Evolutionary conservation across 176 grass and related monocot genomes (phyloP), one percentile per base, ranked within the genome.

Genomic region (Paspalum notatum): DNA sequence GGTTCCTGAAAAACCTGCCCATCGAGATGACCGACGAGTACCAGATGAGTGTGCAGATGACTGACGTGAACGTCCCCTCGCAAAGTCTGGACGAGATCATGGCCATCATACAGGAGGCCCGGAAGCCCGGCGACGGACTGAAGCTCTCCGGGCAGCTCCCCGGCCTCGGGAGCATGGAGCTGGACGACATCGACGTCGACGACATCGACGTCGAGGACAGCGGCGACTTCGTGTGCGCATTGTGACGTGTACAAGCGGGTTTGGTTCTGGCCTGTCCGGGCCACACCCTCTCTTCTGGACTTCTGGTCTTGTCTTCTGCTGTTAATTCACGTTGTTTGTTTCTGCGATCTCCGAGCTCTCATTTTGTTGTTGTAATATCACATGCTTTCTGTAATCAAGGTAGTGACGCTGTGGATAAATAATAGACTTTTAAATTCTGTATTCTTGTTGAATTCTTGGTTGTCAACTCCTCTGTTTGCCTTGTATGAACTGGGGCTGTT

Each of bases 1-100:
- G 97, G 97, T 99, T 99, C 80, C 78, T 93, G 60, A 93, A 93
- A 87, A 99, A 99, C 72, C 86, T 99, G 58, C 97, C 97, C 0
- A 81, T 99, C 38, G 97, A 99, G 87, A 91, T 99, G 81, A 91
- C 89, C 0, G 97, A 99, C 6, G 97, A 91, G 62, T 96, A 93
- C 74, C 97, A 96, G 80, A 80, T 7, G 62, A 62, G 39, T 24
- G 27, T 88, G 49, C 84, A 88, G 38, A 79, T 70, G 54, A 11
- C 25, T 8, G 82, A 89, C 66, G 38, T 50, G 64, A 89, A 84
- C 17, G 9, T 12, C 0, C 75, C 56, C 6, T 74, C 79, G 12
- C 93, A 99, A 68, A 85, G 82, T 80, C 61, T 99, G 15, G 93
- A 93, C 24, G 93, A 99, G 64, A 78, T 91, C 62, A 87, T 87